Evolutionary conservation across 108 stramenopile genomes (phyloP).

Genomic region (Fistulifera solaris): DNA sequence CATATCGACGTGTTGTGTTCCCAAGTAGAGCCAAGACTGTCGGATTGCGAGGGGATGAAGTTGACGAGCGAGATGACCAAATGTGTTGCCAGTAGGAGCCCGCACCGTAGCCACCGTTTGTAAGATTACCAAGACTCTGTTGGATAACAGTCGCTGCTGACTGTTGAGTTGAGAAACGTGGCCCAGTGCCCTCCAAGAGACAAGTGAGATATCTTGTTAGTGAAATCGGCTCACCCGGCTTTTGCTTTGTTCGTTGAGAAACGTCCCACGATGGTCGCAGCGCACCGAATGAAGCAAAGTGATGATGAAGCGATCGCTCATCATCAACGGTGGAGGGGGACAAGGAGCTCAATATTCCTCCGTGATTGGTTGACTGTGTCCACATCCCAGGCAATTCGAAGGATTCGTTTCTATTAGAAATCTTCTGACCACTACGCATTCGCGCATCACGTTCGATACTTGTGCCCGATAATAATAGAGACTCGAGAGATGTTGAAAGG

Average conservation of each 20-base stretch:
- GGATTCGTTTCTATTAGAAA: conserved; percentile 12
- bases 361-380: conserved; percentile 31
- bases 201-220: conserved; percentile 22
- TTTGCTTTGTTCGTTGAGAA: not conserved
- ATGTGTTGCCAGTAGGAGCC: conserved; percentile 62
- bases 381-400: conserved; percentile 48
- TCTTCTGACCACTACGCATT: conserved; percentile 18
- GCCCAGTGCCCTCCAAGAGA: conserved; percentile 63
- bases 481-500: not conserved
- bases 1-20: conserved; percentile 52
- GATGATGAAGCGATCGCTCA: conserved; percentile 53
- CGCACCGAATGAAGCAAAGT: conserved; percentile 59
- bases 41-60: conserved; percentile 2
- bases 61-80: not conserved
- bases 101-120: conserved; percentile 26
- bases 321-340: conserved; percentile 17
- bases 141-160: conserved; percentile 39
- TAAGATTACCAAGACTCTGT: conserved; percentile 43
- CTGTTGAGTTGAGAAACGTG: conserved; percentile 58
- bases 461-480: conserved; percentile 45
- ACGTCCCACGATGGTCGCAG: conserved; percentile 30
- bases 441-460: conserved; percentile 47
- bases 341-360: conserved; percentile 38
- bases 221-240: not conserved
- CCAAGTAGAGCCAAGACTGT: conserved; percentile 47